Conservation (phyloP, 2,329 filamentous ascomycete species). For the Davidsoniella australis region DNA sequence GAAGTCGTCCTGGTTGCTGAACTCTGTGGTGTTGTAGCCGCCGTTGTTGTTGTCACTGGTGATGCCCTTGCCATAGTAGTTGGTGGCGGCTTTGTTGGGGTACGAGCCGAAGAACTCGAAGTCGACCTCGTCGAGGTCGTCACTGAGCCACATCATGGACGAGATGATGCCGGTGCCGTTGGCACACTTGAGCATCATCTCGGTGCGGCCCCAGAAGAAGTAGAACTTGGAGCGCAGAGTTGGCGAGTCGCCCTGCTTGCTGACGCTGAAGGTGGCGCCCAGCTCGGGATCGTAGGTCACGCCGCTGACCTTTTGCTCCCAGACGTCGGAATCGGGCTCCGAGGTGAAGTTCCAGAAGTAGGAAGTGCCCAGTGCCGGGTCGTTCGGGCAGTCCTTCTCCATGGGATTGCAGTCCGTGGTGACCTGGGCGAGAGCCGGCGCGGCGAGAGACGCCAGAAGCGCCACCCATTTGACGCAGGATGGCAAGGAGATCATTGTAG, state of each 20-base stretch:
- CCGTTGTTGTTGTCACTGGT: slow-evolving; percentile 42
- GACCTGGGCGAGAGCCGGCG: slow-evolving; percentile 50
- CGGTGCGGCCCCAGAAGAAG: slow-evolving; percentile 70
- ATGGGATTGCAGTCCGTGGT: slow-evolving; percentile 63
- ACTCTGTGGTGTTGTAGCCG: slow-evolving; percentile 36
- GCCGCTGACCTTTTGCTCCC: slow-evolving; percentile 49
- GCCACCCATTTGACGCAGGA: neutral
- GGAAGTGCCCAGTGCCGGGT: slow-evolving; percentile 51
- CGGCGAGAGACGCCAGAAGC: slow-evolving; percentile 21
- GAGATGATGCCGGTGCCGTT: slow-evolving; percentile 61
- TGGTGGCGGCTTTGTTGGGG: slow-evolving; percentile 44
- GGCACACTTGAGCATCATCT: slow-evolving; percentile 62
- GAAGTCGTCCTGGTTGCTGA: slow-evolving; percentile 39
- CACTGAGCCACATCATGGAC: slow-evolving; percentile 67
- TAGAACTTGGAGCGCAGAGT: slow-evolving; percentile 68
- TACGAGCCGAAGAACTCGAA: slow-evolving; percentile 67
- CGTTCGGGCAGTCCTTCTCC: slow-evolving; percentile 49
- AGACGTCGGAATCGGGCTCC: slow-evolving; percentile 41
- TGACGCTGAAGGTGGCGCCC: slow-evolving; percentile 60
- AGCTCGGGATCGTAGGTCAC: slow-evolving; percentile 41
- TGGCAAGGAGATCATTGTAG: too few species aligned
- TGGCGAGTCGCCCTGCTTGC: slow-evolving; percentile 53
- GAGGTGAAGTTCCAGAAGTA: slow-evolving; percentile 48
- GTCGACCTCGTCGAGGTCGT: slow-evolving; percentile 76
- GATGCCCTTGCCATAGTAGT: slow-evolving; percentile 65